Percentiles rank a stretch among this genome's conserved stretches.
phyloP scores from a whole-genome alignment of 192 early-diverging fungal species.

The Coemansia sp. region DNA sequence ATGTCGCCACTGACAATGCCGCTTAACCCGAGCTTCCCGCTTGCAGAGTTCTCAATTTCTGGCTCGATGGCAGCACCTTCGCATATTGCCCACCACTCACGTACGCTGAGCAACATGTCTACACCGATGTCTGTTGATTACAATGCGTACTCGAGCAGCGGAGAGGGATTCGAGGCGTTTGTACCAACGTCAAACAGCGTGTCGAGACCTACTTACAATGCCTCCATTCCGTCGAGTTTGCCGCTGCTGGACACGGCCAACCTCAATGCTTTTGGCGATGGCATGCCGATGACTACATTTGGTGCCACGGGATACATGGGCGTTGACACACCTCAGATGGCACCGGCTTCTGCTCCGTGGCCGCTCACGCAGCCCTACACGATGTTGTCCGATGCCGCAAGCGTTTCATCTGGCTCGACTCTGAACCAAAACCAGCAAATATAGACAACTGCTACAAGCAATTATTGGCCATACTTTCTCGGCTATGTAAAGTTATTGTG shows the following conservation, averaged over 20 bases:
- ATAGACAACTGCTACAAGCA: not conserved
- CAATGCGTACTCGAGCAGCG: constrained; percentile 19
- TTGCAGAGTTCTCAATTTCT: constrained; percentile 36
- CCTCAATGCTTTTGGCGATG: constrained; percentile 24
- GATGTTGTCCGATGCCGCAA: constrained; percentile 9
- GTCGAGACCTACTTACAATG: not conserved
- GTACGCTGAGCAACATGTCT: constrained; percentile 34
- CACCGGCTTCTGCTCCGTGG: constrained; percentile 15
- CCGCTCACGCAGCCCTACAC: constrained; percentile 21
- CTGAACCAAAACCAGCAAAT: constrained; percentile 10
- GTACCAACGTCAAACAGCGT: constrained; percentile 12
- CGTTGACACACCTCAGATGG: constrained; percentile 13
- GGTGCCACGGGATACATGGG: constrained; percentile 27
- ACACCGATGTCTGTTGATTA: constrained; percentile 23
- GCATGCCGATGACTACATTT: constrained; percentile 27
- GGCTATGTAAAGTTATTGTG: constrained; percentile 2
- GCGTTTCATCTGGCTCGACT: constrained; percentile 4
- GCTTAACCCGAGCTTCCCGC: constrained; percentile 51
- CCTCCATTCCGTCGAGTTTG: constrained; percentile 8
- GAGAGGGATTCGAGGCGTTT: constrained; percentile 21
- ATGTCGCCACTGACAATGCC: constrained; percentile 41
- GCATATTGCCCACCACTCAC: constrained; percentile 18
- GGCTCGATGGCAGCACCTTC: not conserved
- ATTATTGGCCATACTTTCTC: not conserved
- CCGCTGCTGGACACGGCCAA: constrained; percentile 41